phyloP scores from a whole-genome alignment of 345 rosid species.

The Melaleuca alternifolia region DNA sequence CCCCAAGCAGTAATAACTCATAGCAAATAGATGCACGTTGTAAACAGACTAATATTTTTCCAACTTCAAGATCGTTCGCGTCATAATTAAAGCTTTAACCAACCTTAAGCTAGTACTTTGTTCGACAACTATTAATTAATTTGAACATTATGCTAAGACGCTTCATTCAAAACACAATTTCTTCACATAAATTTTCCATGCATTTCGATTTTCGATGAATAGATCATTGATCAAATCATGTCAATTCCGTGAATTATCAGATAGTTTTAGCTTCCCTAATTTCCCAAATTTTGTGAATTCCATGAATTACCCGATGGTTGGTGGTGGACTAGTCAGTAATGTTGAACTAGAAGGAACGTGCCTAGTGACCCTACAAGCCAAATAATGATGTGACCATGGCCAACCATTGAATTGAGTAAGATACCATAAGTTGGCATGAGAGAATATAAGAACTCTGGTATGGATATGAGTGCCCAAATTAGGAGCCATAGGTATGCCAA shows the following conservation, averaged over 20 bases:
- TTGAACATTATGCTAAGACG: background rate
- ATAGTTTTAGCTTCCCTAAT: background rate
- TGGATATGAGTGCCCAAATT: conserved; percentile 29
- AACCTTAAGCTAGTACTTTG: background rate
- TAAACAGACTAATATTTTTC: background rate
- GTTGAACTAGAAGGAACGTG: background rate
- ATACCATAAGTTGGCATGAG: conserved; percentile 50
- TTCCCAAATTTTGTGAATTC: background rate
- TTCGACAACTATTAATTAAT: background rate
- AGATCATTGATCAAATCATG: background rate
- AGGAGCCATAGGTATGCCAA: conserved; percentile 19
- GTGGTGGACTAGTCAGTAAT: background rate
- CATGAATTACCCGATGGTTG: background rate
- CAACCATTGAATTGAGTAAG: background rate
- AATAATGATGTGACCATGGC: background rate
- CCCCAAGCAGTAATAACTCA: background rate
- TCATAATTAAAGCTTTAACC: background rate
- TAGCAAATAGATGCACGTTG: background rate
- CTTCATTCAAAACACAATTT: background rate
- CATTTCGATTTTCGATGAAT: background rate
- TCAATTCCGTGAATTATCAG: background rate
- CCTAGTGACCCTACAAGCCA: background rate
- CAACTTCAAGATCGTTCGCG: background rate
- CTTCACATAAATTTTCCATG: background rate
- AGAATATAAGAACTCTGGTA: conserved; percentile 52